Conservation (phyloP, 2,329 filamentous ascomycete species). For the Aspergillus spinulosporus region DNA sequence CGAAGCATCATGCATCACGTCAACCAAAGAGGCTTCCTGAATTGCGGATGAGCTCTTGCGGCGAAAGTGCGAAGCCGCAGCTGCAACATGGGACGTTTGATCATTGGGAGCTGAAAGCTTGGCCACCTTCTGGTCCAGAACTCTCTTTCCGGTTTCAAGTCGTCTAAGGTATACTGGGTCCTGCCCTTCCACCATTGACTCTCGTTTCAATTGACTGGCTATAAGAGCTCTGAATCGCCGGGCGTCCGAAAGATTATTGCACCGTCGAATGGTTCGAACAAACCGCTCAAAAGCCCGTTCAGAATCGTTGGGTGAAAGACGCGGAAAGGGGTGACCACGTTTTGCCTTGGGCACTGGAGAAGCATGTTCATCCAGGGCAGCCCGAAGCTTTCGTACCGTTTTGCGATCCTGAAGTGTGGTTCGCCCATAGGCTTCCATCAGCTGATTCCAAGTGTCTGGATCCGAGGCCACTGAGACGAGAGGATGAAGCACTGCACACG, state of each 20-base stretch:
- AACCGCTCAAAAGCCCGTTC: constrained; percentile 95
- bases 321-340: constrained; percentile 70
- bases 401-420: constrained; percentile 92
- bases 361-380: constrained; percentile 90
- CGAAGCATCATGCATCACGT: constrained; percentile 85
- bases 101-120: constrained; percentile 70
- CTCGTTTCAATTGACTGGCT: constrained; percentile 84
- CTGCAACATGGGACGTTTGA: constrained; percentile 36
- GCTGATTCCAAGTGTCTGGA: constrained; percentile 95
- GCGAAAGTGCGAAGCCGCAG: constrained; percentile 32
- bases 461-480: constrained; percentile 78
- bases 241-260: constrained; percentile 89
- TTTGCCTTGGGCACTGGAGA: constrained; percentile 70
- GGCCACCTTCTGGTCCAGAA: constrained; percentile 86
- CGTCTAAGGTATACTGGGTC: constrained; percentile 85
- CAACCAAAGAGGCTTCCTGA: constrained; percentile 73
- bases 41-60: constrained; percentile 58
- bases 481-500: constrained; percentile 85
- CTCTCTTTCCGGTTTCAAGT: constrained; percentile 83
- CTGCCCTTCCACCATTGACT: constrained; percentile 73
- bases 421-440: constrained; percentile 85
- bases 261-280: constrained; percentile 81
- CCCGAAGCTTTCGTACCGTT: constrained; percentile 86
- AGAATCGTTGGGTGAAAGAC: constrained; percentile 76
- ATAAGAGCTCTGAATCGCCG: constrained; percentile 89